Evolutionary conservation across 345 rosid genomes (phyloP).

Genomic region (Cardiospermum halicacabum): DNA sequence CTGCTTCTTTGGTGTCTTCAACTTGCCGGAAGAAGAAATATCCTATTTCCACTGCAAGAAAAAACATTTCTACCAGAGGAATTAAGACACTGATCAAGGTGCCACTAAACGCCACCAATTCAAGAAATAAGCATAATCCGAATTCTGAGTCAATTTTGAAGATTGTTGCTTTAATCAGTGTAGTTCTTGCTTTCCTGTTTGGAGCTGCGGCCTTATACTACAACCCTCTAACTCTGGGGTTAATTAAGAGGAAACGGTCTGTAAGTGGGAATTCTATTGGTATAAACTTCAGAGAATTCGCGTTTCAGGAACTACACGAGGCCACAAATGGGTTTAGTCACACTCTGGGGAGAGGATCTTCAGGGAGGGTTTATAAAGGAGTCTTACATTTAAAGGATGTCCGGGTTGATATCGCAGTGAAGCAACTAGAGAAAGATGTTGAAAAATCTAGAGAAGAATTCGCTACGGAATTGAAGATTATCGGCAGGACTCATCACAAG

Average conservation of each 20-base stretch:
- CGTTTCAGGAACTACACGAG: slow-evolving; percentile 16
- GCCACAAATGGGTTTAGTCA: slow-evolving; percentile 25
- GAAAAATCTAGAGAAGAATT: slow-evolving; percentile 23
- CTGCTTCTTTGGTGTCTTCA: slow-evolving; percentile 19
- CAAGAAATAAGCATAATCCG: background rate
- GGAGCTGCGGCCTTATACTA: slow-evolving; percentile 19
- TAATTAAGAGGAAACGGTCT: background rate
- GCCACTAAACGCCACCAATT: slow-evolving; percentile 16
- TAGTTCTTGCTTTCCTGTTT: slow-evolving; percentile 17
- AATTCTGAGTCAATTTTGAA: background rate
- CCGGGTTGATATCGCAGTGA: slow-evolving; percentile 24
- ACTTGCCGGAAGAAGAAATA: slow-evolving; percentile 21
- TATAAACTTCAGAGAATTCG: slow-evolving; percentile 26
- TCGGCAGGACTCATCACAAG: slow-evolving; percentile 27
- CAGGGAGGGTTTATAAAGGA: slow-evolving; percentile 27
- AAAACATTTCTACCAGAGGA: slow-evolving; percentile 24
- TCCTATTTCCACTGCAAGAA: slow-evolving; percentile 25
- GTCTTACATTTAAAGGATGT: slow-evolving; percentile 6
- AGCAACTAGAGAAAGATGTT: slow-evolving; percentile 18
- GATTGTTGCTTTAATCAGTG: slow-evolving; percentile 16
- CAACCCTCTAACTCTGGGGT: slow-evolving; percentile 17
- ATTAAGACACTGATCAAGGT: slow-evolving; percentile 26
- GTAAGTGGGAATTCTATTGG: slow-evolving; percentile 9
- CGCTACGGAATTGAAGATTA: slow-evolving; percentile 27
- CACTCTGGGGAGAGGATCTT: slow-evolving; percentile 27